These are phyloP conservation scores for Talaromyces stipitatus DNA, from an alignment of 495 filamentous ascomycete species.

Conservation along the genomic window DNA sequence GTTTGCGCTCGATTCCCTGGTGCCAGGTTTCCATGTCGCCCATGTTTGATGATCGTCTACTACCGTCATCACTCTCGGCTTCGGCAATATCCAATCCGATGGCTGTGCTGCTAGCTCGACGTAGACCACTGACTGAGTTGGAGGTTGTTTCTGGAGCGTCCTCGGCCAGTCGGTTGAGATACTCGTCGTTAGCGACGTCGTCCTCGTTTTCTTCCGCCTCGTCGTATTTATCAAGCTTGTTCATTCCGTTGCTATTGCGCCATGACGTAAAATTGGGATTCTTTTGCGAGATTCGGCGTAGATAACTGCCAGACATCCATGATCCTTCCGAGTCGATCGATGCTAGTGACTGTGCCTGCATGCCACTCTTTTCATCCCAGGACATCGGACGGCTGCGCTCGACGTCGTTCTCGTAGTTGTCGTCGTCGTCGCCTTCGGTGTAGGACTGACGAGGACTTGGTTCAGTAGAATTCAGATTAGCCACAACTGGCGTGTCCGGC, in stretches of 20 bases:
- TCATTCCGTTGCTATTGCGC: conserved; percentile 38
- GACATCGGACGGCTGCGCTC: conserved; percentile 25
- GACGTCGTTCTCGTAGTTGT: conserved; percentile 15
- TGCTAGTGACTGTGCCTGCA: conserved; percentile 66
- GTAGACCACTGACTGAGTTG: conserved; percentile 11
- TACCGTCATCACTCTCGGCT: conserved; percentile 6
- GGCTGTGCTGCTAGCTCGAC: conserved; percentile 30
- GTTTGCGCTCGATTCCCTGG: conserved; percentile 46
- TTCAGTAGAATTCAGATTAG: neutral
- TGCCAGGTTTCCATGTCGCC: conserved; percentile 40
- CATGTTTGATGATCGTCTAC: conserved; percentile 1
- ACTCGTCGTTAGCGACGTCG: conserved; percentile 56
- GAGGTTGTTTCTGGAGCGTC: conserved; percentile 24
- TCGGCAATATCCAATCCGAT: conserved; percentile 21
- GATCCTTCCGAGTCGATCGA: conserved; percentile 88
- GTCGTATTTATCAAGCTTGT: conserved; percentile 19
- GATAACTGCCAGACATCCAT: conserved; percentile 73
- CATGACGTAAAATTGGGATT: conserved; percentile 26
- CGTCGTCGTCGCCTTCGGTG: conserved; percentile 19
- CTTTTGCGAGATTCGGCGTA: conserved; percentile 44
- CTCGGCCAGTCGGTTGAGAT: conserved; percentile 49
- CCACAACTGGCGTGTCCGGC: neutral
- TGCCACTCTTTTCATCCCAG: conserved; percentile 25
- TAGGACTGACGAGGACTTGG: conserved; percentile 5
- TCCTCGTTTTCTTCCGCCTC: conserved; percentile 19